A percentile compares a stretch with the other conserved stretches of the same genome.
phyloP scores from a whole-genome alignment of 768 basidiomycete species.

The Lactarius deliciosus region DNA sequence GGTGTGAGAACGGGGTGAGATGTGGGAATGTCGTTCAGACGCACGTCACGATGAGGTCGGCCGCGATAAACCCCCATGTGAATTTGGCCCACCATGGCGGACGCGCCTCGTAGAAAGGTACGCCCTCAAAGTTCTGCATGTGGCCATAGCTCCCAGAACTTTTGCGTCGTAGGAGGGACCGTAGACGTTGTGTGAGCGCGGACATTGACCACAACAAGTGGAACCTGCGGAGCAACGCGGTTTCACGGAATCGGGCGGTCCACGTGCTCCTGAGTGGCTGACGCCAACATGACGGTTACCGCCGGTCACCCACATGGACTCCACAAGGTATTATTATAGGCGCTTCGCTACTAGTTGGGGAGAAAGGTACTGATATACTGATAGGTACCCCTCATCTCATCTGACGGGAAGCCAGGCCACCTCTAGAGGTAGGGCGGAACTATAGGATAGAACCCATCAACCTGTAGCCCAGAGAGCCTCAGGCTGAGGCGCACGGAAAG shows the following conservation, averaged over 20 bases:
- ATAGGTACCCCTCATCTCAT: background rate
- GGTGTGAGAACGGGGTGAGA: background rate
- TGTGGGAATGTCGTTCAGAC: background rate
- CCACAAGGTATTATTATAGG: too few relatives aligned
- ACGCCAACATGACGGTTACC: background rate
- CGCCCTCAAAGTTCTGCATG: constrained; percentile 5
- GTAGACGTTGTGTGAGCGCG: constrained; percentile 12
- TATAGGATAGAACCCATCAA: background rate
- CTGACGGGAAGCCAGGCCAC: background rate
- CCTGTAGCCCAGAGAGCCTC: too few relatives aligned
- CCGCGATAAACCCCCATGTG: constrained; percentile 29
- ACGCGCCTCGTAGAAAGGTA: constrained; percentile 24
- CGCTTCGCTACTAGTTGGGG: background rate
- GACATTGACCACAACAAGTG: constrained; percentile 2
- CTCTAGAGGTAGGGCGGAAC: background rate
- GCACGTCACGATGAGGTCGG: constrained; percentile 30
- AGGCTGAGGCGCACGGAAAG: too few relatives aligned
- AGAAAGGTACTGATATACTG: background rate
- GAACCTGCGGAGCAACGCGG: background rate
- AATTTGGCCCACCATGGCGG: constrained; percentile 27
- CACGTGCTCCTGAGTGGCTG: background rate
- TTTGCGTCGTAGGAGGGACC: constrained; percentile 15
- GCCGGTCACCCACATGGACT: too few relatives aligned
- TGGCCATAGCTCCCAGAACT: constrained; percentile 15
- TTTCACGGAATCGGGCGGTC: background rate